Percentiles rank a stretch among this genome's conserved stretches.
These are phyloP conservation scores for Candida neerlandica DNA, from an alignment of 1,139 yeast species.

Conservation along the genomic window DNA sequence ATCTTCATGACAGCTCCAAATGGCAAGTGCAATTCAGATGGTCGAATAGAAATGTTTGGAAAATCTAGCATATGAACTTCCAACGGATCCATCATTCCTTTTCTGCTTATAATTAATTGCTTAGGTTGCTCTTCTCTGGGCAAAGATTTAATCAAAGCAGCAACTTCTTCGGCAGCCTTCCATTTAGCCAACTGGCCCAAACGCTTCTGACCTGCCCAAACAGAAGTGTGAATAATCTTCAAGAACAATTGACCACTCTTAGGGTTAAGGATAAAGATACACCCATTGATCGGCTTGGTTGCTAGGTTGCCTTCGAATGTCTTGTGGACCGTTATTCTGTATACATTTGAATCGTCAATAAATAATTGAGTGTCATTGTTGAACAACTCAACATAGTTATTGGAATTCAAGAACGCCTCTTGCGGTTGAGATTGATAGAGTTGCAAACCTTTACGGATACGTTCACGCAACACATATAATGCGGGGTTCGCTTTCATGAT, in stretches of 20 bases:
- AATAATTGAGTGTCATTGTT: slow-evolving; percentile 81
- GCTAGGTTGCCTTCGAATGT: slow-evolving; percentile 93
- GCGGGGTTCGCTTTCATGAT: slow-evolving; percentile 97
- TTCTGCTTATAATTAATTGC: slow-evolving; percentile 86
- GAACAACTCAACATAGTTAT: slow-evolving; percentile 87
- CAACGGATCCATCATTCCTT: slow-evolving; percentile 90
- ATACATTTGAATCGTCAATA: slow-evolving; percentile 91
- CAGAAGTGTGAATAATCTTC: slow-evolving; percentile 89
- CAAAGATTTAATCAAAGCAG: slow-evolving; percentile 83
- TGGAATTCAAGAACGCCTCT: slow-evolving; percentile 86
- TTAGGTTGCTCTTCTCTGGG: slow-evolving; percentile 96
- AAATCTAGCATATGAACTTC: slow-evolving; percentile 97
- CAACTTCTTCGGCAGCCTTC: slow-evolving; percentile 98
- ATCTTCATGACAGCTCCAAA: slow-evolving; percentile 85
- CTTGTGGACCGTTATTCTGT: slow-evolving; percentile 89
- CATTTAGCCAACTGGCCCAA: slow-evolving; percentile 93
- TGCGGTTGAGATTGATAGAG: slow-evolving; percentile 92
- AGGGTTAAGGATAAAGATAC: slow-evolving; percentile 87
- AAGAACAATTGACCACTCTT: slow-evolving; percentile 85
- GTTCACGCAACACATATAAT: slow-evolving; percentile 83
- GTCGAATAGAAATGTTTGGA: slow-evolving; percentile 87
- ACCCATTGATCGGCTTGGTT: slow-evolving; percentile 93
- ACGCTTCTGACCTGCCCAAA: slow-evolving; percentile 97
- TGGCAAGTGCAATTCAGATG: slow-evolving; percentile 88
- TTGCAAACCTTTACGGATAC: slow-evolving; percentile 92